Conservation (phyloP, 805 yeast genomes). For the Sungouiozyma ichnusensis region DNA sequence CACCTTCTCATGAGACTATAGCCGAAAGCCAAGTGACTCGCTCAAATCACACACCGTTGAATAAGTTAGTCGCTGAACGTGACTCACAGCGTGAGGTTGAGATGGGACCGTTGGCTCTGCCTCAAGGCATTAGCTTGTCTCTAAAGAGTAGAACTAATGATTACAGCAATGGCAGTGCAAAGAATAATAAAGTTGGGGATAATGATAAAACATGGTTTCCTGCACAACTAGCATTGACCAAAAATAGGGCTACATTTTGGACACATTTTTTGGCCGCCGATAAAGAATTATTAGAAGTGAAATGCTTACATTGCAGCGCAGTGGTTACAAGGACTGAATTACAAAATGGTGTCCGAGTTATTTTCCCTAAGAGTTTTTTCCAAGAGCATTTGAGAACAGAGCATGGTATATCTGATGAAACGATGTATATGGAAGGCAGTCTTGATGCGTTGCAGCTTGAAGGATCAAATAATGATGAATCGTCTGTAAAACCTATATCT, state of each 20-base stretch:
- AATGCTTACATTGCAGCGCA: conserved; percentile 10
- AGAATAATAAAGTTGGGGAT: conserved; percentile 4
- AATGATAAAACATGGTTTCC: conserved; percentile 7
- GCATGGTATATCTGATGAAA: conserved; percentile 5
- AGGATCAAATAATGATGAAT: too few relatives aligned
- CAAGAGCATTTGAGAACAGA: conserved; percentile 5
- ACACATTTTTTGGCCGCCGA: conserved; percentile 10
- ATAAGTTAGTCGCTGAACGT: too few relatives aligned
- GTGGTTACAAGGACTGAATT: conserved; percentile 1
- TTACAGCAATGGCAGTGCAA: too few relatives aligned
- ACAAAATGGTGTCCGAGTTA: not conserved
- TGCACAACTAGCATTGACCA: conserved; percentile 3
- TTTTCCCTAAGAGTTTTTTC: conserved; percentile 1
- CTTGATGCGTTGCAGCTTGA: not conserved
- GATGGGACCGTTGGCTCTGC: too few relatives aligned
- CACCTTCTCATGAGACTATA: too few relatives aligned
- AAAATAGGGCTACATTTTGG: conserved; percentile 5
- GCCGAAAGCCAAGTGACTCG: too few relatives aligned
- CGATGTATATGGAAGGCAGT: conserved; percentile 1
- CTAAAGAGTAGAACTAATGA: too few relatives aligned
- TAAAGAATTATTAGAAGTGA: conserved; percentile 1
- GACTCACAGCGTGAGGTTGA: too few relatives aligned
- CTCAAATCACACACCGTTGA: too few relatives aligned
- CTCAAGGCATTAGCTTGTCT: too few relatives aligned
- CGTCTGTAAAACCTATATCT: too few relatives aligned